These are phyloP conservation scores for Rhodocollybia butyracea DNA, from an alignment of 768 basidiomycete genomes.

Conservation along the genomic window DNA sequence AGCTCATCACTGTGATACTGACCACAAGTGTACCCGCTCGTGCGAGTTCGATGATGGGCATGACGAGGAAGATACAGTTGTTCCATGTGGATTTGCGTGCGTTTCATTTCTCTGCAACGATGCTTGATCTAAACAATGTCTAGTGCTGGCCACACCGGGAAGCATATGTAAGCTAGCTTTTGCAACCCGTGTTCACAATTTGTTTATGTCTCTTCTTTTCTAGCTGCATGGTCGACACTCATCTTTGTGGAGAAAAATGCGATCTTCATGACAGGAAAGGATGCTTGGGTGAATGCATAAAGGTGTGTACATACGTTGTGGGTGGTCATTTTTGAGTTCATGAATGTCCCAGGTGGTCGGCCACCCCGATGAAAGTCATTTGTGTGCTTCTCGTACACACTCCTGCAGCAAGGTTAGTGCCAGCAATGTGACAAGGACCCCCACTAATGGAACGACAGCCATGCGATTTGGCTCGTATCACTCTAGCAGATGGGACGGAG, in stretches of 20 bases:
- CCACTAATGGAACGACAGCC: constrained; percentile 27
- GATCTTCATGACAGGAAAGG: constrained; percentile 42
- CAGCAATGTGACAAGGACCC: background rate
- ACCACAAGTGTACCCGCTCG: constrained; percentile 39
- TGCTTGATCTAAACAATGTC: background rate
- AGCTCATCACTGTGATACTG: constrained; percentile 47
- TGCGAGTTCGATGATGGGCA: constrained; percentile 43
- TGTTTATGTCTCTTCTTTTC: background rate
- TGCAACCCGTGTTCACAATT: background rate
- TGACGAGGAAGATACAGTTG: constrained; percentile 21
- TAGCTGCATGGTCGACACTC: constrained; percentile 49
- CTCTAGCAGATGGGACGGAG: constrained; percentile 21
- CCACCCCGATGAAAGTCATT: constrained; percentile 47
- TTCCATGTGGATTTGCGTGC: constrained; percentile 45
- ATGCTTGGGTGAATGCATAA: constrained; percentile 49
- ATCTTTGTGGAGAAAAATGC: constrained; percentile 56
- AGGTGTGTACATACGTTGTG: constrained; percentile 30
- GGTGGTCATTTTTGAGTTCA: background rate
- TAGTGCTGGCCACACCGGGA: constrained; percentile 60
- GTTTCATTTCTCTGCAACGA: constrained; percentile 16
- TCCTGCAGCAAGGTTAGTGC: constrained; percentile 49
- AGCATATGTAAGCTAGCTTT: constrained; percentile 55
- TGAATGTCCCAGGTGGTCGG: constrained; percentile 42
- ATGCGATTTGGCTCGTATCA: constrained; percentile 34
- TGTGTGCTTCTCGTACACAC: constrained; percentile 51